Conservation (phyloP, 257 asterid genomes). For the Nyctanthes arbortristis region DNA sequence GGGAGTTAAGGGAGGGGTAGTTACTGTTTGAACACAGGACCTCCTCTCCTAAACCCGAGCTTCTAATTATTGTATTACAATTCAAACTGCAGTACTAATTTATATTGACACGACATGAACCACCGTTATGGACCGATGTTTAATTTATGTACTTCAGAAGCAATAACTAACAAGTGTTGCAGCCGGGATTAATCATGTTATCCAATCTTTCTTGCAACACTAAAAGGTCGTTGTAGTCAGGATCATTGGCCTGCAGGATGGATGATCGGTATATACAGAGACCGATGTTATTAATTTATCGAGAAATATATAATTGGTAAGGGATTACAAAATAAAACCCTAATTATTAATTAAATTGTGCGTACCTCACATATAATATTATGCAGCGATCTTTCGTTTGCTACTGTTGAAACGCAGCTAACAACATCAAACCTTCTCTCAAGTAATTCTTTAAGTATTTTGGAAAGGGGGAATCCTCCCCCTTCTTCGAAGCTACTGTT, state of each 20-base stretch:
- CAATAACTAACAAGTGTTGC: no score
- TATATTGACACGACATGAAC: no score
- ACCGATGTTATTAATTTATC: neutral
- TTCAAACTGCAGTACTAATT: no score
- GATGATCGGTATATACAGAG: neutral
- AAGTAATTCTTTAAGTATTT: constrained; percentile 33
- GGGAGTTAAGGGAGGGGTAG: no score
- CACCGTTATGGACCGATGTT: no score
- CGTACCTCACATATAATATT: constrained; percentile 50
- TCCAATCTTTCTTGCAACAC: constrained; percentile 25
- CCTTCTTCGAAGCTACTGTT: constrained; percentile 19
- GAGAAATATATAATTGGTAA: neutral
- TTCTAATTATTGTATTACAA: no score
- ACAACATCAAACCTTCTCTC: constrained; percentile 33
- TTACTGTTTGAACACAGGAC: no score
- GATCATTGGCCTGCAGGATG: constrained; percentile 29
- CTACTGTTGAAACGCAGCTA: constrained; percentile 39
- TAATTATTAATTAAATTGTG: neutral
- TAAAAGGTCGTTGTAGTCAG: constrained; percentile 2
- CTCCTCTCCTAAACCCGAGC: no score
- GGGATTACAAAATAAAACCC: neutral
- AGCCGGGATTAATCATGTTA: constrained; percentile 10
- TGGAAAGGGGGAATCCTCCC: constrained; percentile 32
- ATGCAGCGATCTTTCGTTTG: constrained; percentile 33
- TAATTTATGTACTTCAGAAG: no score